phyloP scores from a whole-genome alignment of 495 filamentous ascomycete genomes.

The Cairneyella variabilis region DNA sequence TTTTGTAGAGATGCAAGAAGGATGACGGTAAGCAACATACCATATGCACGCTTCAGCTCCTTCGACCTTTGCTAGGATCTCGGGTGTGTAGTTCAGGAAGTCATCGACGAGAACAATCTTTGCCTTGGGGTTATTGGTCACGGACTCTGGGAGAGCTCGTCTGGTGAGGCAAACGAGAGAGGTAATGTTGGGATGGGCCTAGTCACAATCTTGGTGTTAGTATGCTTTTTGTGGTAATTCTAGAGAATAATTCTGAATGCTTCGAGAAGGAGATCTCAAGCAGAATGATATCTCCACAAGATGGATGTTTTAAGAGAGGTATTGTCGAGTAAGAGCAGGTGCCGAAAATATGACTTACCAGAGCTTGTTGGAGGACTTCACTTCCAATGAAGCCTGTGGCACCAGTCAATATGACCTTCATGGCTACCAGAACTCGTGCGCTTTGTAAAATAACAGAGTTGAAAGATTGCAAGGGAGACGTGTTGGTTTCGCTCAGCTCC shows the following conservation, averaged over 20 bases:
- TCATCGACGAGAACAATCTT: constrained; percentile 19
- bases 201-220: too few species aligned
- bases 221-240: too few species aligned
- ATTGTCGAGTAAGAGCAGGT: too few species aligned
- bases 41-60: constrained; percentile 26
- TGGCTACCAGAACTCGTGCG: too few species aligned
- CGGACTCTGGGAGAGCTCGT: constrained; percentile 18
- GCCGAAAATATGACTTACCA: too few species aligned
- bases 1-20: neutral
- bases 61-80: constrained; percentile 17
- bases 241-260: too few species aligned
- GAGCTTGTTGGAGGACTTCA: constrained; percentile 22
- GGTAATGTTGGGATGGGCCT: constrained; percentile 22
- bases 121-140: constrained; percentile 23
- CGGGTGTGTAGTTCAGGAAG: constrained; percentile 24
- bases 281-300: too few species aligned
- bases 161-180: constrained; percentile 23
- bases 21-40: constrained; percentile 8
- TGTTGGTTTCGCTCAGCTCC: too few species aligned
- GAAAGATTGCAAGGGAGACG: too few species aligned
- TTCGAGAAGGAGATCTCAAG: too few species aligned
- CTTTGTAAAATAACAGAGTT: too few species aligned
- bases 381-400: constrained; percentile 25
- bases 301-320: too few species aligned
- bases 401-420: constrained; percentile 28